A percentile compares a stretch with the other conserved stretches of the same genome.
Evolutionary conservation across 306 rosid genomes (phyloP).

Genomic region (Senna tora): DNA sequence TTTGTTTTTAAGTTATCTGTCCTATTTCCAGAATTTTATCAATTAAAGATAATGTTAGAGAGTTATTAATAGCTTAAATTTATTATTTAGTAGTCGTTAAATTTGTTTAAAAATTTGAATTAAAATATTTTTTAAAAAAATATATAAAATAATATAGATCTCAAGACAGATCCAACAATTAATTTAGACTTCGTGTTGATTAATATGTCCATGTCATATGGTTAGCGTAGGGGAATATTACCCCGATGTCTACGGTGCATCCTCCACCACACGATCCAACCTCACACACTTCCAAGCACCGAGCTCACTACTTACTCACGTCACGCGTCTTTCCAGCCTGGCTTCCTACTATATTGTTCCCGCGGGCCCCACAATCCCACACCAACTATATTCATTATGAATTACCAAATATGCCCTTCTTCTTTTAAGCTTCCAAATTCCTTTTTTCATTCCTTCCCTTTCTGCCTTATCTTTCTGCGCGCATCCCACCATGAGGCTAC

Average conservation of each 20-base stretch:
- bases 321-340: constrained; percentile 65
- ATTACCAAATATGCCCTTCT: neutral
- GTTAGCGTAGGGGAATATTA: neutral
- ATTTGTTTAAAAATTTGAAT: too few relatives aligned
- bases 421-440: neutral
- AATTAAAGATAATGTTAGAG: too few relatives aligned
- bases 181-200: too few relatives aligned
- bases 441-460: neutral
- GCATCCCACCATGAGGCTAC: constrained; percentile 46
- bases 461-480: neutral
- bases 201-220: neutral
- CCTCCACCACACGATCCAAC: neutral
- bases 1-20: too few relatives aligned
- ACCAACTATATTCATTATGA: neutral
- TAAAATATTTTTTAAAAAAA: too few relatives aligned
- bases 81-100: too few relatives aligned
- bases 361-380: neutral
- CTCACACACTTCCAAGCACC: neutral
- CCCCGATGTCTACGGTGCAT: neutral
- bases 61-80: too few relatives aligned
- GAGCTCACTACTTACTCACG: neutral
- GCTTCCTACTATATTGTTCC: constrained; percentile 20
- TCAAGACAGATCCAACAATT: too few relatives aligned
- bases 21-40: too few relatives aligned
- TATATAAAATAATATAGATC: too few relatives aligned